A percentile compares a stretch with the other conserved stretches of the same genome.
Evolutionary conservation across 1,284 basidiomycete genomes (phyloP).

Genomic region (Somion occarium): DNA sequence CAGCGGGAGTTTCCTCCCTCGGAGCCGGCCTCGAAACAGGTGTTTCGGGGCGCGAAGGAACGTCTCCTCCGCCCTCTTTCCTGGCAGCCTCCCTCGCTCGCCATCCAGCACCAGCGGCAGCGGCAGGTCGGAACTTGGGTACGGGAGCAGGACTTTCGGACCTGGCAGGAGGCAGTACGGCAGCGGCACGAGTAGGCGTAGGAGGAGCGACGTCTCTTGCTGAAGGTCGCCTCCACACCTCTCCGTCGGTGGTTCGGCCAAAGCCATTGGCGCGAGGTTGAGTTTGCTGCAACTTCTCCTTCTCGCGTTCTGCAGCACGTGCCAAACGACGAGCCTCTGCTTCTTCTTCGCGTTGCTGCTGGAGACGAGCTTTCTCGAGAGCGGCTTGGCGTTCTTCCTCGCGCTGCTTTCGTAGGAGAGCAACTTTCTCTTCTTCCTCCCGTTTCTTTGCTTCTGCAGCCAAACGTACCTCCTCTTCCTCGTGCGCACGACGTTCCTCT

Average conservation of each 20-base stretch:
- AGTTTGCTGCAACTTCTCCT: conserved; percentile 7
- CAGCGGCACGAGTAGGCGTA: conserved; percentile 26
- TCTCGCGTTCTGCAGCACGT: conserved; percentile 29
- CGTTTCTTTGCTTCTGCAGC: conserved; percentile 52
- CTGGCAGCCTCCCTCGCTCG: conserved; percentile 50
- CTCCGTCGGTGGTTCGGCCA: conserved; percentile 14
- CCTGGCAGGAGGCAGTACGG: conserved; percentile 31
- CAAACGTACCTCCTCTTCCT: conserved; percentile 46
- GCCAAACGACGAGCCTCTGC: conserved; percentile 50
- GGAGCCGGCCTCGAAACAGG: conserved; percentile 30
- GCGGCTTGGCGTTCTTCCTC: conserved; percentile 65
- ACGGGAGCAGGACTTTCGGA: conserved; percentile 42
- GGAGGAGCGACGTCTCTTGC: conserved; percentile 9
- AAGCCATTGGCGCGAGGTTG: conserved; percentile 20
- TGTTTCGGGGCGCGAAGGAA: conserved; percentile 32
- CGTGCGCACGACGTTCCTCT: conserved; percentile 44
- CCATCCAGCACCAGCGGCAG: conserved; percentile 44
- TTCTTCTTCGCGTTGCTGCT: conserved; percentile 78
- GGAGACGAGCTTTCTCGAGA: conserved; percentile 53
- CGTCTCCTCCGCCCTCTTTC: conserved; percentile 19
- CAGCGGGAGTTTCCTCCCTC: conserved; percentile 39
- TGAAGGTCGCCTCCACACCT: conserved; percentile 35
- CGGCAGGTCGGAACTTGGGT: conserved; percentile 44
- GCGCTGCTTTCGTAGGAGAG: conserved; percentile 53
- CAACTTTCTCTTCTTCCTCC: conserved; percentile 55